Evolutionary conservation across 768 basidiomycete species (phyloP).

Genomic region (Hirschioporus abietinus): DNA sequence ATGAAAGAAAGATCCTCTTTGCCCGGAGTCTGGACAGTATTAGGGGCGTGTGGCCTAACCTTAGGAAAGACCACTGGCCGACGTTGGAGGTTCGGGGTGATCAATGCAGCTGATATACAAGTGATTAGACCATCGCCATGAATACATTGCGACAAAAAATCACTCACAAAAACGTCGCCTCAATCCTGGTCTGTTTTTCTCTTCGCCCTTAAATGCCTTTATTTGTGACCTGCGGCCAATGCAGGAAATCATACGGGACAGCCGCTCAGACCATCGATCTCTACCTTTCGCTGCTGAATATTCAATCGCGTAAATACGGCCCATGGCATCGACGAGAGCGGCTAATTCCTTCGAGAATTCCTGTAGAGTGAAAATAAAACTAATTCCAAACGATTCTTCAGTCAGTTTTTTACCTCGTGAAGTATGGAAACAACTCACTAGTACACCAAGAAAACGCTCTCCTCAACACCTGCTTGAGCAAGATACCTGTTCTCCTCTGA

Average conservation of each 20-base stretch:
- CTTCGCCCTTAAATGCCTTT: not conserved
- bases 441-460: slow-evolving; percentile 84
- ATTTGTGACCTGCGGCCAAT: slow-evolving; percentile 3
- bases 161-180: slow-evolving; percentile 39
- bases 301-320: slow-evolving; percentile 68
- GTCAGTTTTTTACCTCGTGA: not conserved
- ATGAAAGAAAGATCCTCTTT: slow-evolving; percentile 50
- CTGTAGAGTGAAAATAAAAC: slow-evolving; percentile 94
- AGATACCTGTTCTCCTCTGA: slow-evolving; percentile 32
- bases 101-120: slow-evolving; percentile 40
- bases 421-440: slow-evolving; percentile 54
- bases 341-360: slow-evolving; percentile 86
- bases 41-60: slow-evolving; percentile 74
- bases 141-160: not conserved
- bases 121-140: not conserved
- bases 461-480: slow-evolving; percentile 50
- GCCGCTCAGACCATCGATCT: slow-evolving; percentile 35
- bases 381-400: slow-evolving; percentile 23
- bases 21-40: slow-evolving; percentile 78
- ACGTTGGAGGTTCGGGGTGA: slow-evolving; percentile 36
- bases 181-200: slow-evolving; percentile 20
- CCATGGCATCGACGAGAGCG: slow-evolving; percentile 79
- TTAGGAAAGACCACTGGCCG: slow-evolving; percentile 72
- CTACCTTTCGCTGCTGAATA: slow-evolving; percentile 32
- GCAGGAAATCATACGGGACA: slow-evolving; percentile 18